Conservation (phyloP, 192 early-diverging fungal species). For the Coemansia erecta region DNA sequence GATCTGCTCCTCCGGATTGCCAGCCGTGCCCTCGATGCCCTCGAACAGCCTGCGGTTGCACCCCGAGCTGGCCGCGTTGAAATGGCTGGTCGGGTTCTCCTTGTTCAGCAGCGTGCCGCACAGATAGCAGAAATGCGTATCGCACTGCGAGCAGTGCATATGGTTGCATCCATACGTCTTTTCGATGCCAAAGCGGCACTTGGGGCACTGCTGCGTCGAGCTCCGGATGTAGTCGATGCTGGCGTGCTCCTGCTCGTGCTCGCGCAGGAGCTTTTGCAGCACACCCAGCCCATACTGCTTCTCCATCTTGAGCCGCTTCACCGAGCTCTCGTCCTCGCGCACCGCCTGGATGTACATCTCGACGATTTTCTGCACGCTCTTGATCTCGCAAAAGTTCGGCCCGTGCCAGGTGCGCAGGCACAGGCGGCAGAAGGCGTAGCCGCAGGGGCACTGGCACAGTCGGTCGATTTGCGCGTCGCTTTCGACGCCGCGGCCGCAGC, state of each 20-base stretch:
- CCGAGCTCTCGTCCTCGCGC: background rate
- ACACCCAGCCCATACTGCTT: constrained; percentile 10
- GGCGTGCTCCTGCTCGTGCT: background rate
- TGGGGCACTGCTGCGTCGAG: constrained; percentile 16
- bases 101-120: constrained; percentile 9
- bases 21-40: constrained; percentile 7
- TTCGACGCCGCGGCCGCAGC: constrained; percentile 11
- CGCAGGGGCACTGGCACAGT: constrained; percentile 17
- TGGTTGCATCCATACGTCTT: constrained; percentile 37
- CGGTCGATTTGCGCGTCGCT: background rate
- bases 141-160: constrained; percentile 20
- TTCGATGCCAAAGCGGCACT: constrained; percentile 9
- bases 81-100: constrained; percentile 12
- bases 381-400: constrained; percentile 14
- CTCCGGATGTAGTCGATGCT: background rate
- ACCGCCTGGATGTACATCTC: constrained; percentile 9
- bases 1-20: background rate
- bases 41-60: constrained; percentile 25
- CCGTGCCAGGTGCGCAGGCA: constrained; percentile 30
- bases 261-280: constrained; percentile 9
- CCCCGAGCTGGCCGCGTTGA: background rate
- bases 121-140: constrained; percentile 30
- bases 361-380: constrained; percentile 1
- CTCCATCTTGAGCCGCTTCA: constrained; percentile 3
- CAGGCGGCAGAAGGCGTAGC: constrained; percentile 21